Evolutionary conservation across 768 basidiomycete species (phyloP).

Genomic region (Suillus sp.): DNA sequence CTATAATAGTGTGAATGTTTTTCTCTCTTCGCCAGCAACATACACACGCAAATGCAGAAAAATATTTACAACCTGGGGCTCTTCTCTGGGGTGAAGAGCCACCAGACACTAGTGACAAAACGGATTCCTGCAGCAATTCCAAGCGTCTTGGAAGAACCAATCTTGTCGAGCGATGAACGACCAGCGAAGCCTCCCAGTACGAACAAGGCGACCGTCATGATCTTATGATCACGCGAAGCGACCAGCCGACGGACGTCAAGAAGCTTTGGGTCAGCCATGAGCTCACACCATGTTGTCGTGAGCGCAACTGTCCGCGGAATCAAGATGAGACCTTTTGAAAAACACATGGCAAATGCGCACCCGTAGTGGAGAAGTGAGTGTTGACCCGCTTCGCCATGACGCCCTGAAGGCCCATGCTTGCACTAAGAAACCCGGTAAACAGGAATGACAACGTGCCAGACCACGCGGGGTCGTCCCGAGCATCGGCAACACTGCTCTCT

Average conservation of each 20-base stretch:
- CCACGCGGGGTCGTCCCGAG: slow-evolving; percentile 67
- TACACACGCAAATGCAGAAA: neutral
- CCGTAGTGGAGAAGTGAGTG: slow-evolving; percentile 78
- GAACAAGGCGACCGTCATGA: slow-evolving; percentile 62
- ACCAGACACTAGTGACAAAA: slow-evolving; percentile 58
- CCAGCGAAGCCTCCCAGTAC: slow-evolving; percentile 76
- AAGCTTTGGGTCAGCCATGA: slow-evolving; percentile 80
- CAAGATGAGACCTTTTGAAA: slow-evolving; percentile 8
- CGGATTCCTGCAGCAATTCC: slow-evolving; percentile 67
- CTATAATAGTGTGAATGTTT: neutral
- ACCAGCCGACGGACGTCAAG: slow-evolving; percentile 58
- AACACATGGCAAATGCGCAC: slow-evolving; percentile 42
- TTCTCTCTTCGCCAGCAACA: neutral
- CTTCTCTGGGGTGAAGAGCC: slow-evolving; percentile 60
- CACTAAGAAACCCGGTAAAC: slow-evolving; percentile 75
- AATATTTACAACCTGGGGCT: slow-evolving; percentile 9
- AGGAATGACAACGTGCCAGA: slow-evolving; percentile 62
- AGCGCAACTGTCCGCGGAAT: slow-evolving; percentile 58
- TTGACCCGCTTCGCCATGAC: slow-evolving; percentile 76
- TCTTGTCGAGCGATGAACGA: slow-evolving; percentile 56
- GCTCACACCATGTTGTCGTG: slow-evolving; percentile 90
- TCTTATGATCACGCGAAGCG: slow-evolving; percentile 67
- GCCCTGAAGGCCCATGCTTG: slow-evolving; percentile 77
- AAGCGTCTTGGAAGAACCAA: slow-evolving; percentile 66
- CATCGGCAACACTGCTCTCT: slow-evolving; percentile 51